These are phyloP conservation scores for Colletotrichum sp. DNA, from an alignment of 2,329 filamentous ascomycete species.

Conservation along the genomic window DNA sequence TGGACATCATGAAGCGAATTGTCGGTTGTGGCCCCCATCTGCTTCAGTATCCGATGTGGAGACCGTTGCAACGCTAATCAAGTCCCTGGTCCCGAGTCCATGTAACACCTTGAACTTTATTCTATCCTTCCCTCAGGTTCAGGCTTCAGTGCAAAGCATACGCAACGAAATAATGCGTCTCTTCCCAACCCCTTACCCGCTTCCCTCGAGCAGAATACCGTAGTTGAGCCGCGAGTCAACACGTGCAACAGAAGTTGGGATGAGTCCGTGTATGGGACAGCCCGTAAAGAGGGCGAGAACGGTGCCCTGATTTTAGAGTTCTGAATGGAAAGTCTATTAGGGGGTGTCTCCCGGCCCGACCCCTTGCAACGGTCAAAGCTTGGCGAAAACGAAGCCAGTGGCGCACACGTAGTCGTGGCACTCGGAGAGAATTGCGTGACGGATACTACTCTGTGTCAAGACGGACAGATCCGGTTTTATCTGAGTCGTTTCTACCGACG, in stretches of 20 bases:
- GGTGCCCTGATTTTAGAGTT: not conserved
- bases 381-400: not conserved
- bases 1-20: not conserved
- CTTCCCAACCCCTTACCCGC: not conserved
- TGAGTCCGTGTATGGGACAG: not conserved
- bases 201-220: not conserved
- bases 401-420: not conserved
- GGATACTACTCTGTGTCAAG: not conserved
- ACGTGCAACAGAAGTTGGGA: not conserved
- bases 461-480: not conserved
- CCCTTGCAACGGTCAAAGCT: not conserved
- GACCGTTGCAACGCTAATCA: not conserved
- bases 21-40: not conserved
- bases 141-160: not conserved
- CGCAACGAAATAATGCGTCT: not conserved
- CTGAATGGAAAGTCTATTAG: not conserved
- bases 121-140: not conserved
- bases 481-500: not conserved
- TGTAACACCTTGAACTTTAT: not conserved
- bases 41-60: not conserved
- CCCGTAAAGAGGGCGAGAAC: not conserved
- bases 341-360: not conserved
- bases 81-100: not conserved
- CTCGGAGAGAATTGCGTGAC: not conserved
- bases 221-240: not conserved